These are phyloP conservation scores for Geosmithia putterillii DNA, from an alignment of 2,329 filamentous ascomycete species.

Conservation along the genomic window DNA sequence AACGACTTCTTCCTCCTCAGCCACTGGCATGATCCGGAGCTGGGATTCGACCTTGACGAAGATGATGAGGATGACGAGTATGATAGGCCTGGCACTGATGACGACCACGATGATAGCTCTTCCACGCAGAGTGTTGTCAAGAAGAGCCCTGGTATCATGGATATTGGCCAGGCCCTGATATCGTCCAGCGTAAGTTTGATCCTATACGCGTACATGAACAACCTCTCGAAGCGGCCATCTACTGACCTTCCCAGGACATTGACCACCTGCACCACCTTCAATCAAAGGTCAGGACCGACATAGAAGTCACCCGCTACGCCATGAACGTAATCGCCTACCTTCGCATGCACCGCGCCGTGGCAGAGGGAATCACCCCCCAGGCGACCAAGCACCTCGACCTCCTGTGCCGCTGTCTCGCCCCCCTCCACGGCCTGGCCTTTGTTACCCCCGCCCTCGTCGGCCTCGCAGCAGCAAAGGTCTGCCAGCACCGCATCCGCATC, in stretches of 20 bases:
- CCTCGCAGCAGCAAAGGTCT: slow-evolving; percentile 76
- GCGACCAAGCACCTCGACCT: slow-evolving; percentile 68
- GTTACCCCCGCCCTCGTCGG: slow-evolving; percentile 74
- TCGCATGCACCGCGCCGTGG: slow-evolving; percentile 75
- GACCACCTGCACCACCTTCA: slow-evolving; percentile 46
- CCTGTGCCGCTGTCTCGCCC: slow-evolving; percentile 61
- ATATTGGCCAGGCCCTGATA: slow-evolving; percentile 17
- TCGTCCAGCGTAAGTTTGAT: slow-evolving; percentile 27
- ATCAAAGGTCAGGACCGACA: slow-evolving; percentile 48
- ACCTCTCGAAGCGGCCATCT: not conserved
- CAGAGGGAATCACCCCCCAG: slow-evolving; percentile 61
- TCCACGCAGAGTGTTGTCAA: slow-evolving; percentile 33
- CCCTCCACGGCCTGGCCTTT: slow-evolving; percentile 69
- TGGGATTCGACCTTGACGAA: slow-evolving; percentile 69
- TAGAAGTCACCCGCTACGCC: slow-evolving; percentile 73
- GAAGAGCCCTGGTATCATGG: slow-evolving; percentile 10
- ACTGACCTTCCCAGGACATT: slow-evolving; percentile 32
- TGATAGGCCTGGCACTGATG: slow-evolving; percentile 4
- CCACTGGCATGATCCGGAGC: slow-evolving; percentile 63
- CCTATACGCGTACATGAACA: no score
- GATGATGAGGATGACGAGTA: slow-evolving; percentile 26
- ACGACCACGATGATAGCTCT: slow-evolving; percentile 18
- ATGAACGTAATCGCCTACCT: slow-evolving; percentile 83
- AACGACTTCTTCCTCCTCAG: slow-evolving; percentile 84
- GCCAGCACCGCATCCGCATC: slow-evolving; percentile 70